A percentile compares a stretch with the other conserved stretches of the same genome.
phyloP scores from a whole-genome alignment of 2,329 filamentous ascomycete species.

The Nemania bipapillata region DNA sequence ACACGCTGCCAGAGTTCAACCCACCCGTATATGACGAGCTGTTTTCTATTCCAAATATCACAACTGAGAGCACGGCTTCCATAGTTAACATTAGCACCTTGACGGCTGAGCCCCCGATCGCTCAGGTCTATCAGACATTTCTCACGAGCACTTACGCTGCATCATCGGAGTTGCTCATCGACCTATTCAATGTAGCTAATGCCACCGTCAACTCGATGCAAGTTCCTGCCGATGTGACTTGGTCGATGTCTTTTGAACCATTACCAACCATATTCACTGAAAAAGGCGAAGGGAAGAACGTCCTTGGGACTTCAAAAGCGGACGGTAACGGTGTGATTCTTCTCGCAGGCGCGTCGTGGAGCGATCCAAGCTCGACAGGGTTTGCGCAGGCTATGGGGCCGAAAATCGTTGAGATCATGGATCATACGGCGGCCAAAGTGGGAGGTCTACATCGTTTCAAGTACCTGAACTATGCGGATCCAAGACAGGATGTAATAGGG shows the following conservation, averaged over 20 bases:
- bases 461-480: slow-evolving; percentile 35
- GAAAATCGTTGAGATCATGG: slow-evolving; percentile 23
- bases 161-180: background rate
- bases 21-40: background rate
- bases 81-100: slow-evolving; percentile 5
- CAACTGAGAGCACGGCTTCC: background rate
- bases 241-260: slow-evolving; percentile 33
- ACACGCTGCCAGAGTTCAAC: slow-evolving; percentile 26
- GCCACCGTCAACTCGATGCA: slow-evolving; percentile 2
- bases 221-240: slow-evolving; percentile 1
- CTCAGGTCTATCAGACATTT: slow-evolving; percentile 5
- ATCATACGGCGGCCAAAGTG: slow-evolving; percentile 4
- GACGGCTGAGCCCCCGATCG: background rate
- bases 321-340: background rate
- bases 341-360: slow-evolving; percentile 21
- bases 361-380: slow-evolving; percentile 13
- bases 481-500: slow-evolving; percentile 19
- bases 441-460: slow-evolving; percentile 27
- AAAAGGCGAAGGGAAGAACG: background rate
- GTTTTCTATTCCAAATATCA: slow-evolving; percentile 34
- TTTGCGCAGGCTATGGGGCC: slow-evolving; percentile 8
- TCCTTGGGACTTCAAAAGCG: background rate
- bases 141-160: slow-evolving; percentile 2
- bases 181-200: background rate
- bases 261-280: slow-evolving; percentile 20